Base-by-base conservation (phyloP, 2,329 filamentous ascomycete species). In the Pseudohalonectria lignicola region DNA sequence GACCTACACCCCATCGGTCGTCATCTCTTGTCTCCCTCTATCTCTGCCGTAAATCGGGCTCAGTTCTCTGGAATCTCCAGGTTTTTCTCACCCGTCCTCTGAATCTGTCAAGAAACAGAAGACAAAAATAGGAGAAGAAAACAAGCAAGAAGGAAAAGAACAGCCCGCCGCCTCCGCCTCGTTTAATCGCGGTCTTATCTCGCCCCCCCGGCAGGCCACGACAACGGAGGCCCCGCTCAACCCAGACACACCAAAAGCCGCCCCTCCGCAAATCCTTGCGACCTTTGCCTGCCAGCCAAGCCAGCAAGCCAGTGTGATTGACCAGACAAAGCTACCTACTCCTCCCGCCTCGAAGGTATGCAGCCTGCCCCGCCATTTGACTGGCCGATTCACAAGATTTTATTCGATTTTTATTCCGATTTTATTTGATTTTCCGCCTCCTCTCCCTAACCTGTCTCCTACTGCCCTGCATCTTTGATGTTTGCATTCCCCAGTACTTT, bases 401-500 rank as follows among this genome's bases (percentile, higher is more conserved):
- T 31, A 15, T 17, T 26, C 16, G 9, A 23, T 25, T 26, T 13
- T 31, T 19, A 9, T 36, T 26, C 4, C 32, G 36, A 7, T 20
- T 17, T 17, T 30, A 10, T 15, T 5, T 8, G n/a, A 21, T 31
- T 30, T 8, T 18, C 25, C 31, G n/a, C 19, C 17, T 29, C 20
- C 10, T 15, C 19, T 34, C 9, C 19, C 12, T 12, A 6, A 19
- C 8, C 31, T 20, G n/a, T 8, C 28, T 21, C 10, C 28, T 16
- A 2, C 31, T 39, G 8, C n/a, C 13, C 26, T 18, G 7, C 13
- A 7, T 17, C 15, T 18, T 28, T 18, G 11, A n/a, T 23, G 28
- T 25, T 9, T 17, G 18, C 25, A 17, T 37, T 28, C 31, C 32
- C 35, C 28, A 25, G 29, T 39, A 19, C 21, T 31, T 40, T 40